A percentile compares a stretch with the other conserved stretches of the same genome.
These are phyloP conservation scores for Xerocomus amazonicus DNA, from an alignment of 1,284 basidiomycete genomes.

Conservation along the genomic window DNA sequence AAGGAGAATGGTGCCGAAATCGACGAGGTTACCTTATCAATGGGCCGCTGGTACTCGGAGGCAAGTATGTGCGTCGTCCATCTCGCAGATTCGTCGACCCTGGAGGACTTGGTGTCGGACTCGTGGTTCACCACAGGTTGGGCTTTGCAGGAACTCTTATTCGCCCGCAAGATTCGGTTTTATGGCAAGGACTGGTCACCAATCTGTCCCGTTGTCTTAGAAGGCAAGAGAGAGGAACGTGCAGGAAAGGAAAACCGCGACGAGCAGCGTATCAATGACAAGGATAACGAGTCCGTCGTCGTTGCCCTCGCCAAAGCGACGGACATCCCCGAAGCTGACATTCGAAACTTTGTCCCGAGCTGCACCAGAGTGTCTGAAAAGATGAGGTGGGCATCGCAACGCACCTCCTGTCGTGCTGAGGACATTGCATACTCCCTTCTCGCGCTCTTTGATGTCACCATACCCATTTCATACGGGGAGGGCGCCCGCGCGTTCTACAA, in stretches of 20 bases:
- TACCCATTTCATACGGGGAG: conserved; percentile 26
- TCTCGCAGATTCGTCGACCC: conserved; percentile 16
- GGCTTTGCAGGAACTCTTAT: conserved; percentile 24
- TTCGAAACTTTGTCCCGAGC: conserved; percentile 21
- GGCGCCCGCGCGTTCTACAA: conserved; percentile 25
- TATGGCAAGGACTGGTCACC: conserved; percentile 28
- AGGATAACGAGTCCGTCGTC: conserved; percentile 22
- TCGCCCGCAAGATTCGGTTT: conserved; percentile 26
- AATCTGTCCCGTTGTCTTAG: conserved; percentile 15
- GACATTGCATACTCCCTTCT: conserved; percentile 28
- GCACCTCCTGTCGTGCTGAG: conserved; percentile 20
- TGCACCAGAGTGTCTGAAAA: conserved; percentile 24
- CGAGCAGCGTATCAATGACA: conserved; percentile 24
- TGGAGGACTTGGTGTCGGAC: conserved; percentile 24
- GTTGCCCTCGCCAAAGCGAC: conserved; percentile 16
- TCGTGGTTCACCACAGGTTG: conserved; percentile 26
- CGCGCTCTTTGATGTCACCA: conserved; percentile 19
- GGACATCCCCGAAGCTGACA: conserved; percentile 22
- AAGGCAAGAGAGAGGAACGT: conserved; percentile 20
- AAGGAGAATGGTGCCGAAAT: conserved; percentile 27
- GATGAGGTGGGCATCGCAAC: conserved; percentile 26
- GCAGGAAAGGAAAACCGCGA: conserved; percentile 9
- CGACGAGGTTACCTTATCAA: conserved; percentile 27
- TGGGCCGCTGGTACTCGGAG: conserved; percentile 23
- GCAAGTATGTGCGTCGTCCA: conserved; percentile 26